Conservation (phyloP, 352 stramenopile species). For the Lagenidium sp. region DNA sequence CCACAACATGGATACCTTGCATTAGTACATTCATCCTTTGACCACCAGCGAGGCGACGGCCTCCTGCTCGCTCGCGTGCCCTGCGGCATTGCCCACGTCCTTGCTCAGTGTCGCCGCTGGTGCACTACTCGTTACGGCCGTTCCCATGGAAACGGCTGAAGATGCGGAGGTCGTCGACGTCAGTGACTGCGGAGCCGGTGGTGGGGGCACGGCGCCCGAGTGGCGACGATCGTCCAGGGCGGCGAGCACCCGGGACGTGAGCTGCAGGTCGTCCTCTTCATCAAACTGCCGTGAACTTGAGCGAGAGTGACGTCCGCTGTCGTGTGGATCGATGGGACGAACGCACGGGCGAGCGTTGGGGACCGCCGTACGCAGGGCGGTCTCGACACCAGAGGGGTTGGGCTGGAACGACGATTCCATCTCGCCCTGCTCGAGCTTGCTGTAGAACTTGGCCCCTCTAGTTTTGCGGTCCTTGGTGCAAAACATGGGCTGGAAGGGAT, state of each 20-base stretch:
- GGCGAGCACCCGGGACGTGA: constrained; percentile 45
- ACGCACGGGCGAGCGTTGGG: constrained; percentile 48
- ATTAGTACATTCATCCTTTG: too few species aligned
- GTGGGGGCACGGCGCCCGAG: too few species aligned
- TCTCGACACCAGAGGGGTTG: constrained; percentile 8
- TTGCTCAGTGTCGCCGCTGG: too few species aligned
- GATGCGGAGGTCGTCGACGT: background rate
- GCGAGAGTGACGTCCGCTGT: background rate
- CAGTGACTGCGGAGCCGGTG: too few species aligned
- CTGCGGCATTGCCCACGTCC: too few species aligned
- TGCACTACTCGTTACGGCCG: too few species aligned
- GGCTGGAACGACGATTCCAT: too few species aligned
- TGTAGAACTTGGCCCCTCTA: constrained; percentile 35
- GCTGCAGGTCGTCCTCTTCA: constrained; percentile 40
- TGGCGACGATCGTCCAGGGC: constrained; percentile 30
- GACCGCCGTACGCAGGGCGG: constrained; percentile 40
- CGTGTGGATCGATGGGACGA: constrained; percentile 39
- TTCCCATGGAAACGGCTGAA: background rate
- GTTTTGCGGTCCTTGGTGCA: constrained; percentile 32
- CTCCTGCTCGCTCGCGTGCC: too few species aligned
- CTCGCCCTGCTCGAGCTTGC: constrained; percentile 24
- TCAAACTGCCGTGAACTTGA: constrained; percentile 20
- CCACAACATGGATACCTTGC: too few species aligned
- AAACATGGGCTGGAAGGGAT: constrained; percentile 58
- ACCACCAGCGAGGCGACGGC: too few species aligned